Evolutionary conservation across 805 yeast genomes (phyloP).

Genomic region (Candida caryicola): DNA sequence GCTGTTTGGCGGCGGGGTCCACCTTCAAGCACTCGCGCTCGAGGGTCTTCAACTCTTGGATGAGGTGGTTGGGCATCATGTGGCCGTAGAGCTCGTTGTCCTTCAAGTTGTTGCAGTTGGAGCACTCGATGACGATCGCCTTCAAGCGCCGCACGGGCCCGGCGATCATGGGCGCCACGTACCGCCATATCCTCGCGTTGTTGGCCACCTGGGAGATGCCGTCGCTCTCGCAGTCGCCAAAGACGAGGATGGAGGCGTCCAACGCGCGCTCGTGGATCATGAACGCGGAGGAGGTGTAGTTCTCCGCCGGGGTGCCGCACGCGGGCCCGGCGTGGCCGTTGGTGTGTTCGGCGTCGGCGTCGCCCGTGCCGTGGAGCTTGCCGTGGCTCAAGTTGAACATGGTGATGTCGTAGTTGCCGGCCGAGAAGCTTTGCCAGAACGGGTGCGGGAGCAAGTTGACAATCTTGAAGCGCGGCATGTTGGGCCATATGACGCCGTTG

Average conservation of each 20-base stretch:
- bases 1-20: slow-evolving; percentile 16
- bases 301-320: no score
- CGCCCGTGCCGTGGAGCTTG: slow-evolving; percentile 5
- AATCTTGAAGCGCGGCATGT: slow-evolving; percentile 40
- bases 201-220: slow-evolving; percentile 34
- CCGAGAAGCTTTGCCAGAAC: slow-evolving; percentile 10
- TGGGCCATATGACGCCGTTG: slow-evolving; percentile 82
- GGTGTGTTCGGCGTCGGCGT: background rate
- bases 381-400: slow-evolving; percentile 39
- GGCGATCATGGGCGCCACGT: slow-evolving; percentile 46
- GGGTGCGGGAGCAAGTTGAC: slow-evolving; percentile 19
- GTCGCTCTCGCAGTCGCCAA: slow-evolving; percentile 87
- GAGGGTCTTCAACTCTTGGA: slow-evolving; percentile 49
- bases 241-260: slow-evolving; percentile 48
- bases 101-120: slow-evolving; percentile 38
- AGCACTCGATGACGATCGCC: slow-evolving; percentile 76
- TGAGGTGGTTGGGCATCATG: slow-evolving; percentile 62
- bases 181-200: slow-evolving; percentile 53
- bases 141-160: slow-evolving; percentile 28
- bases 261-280: slow-evolving; percentile 41
- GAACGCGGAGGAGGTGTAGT: slow-evolving; percentile 57
- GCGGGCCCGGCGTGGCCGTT: no score
- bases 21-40: slow-evolving; percentile 14
- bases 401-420: slow-evolving; percentile 19
- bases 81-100: slow-evolving; percentile 69